Evolutionary conservation across 2,329 filamentous ascomycete species (phyloP), one percentile per base, ranked within the genome.

Genomic region (Aspergillus thermomutatus): DNA sequence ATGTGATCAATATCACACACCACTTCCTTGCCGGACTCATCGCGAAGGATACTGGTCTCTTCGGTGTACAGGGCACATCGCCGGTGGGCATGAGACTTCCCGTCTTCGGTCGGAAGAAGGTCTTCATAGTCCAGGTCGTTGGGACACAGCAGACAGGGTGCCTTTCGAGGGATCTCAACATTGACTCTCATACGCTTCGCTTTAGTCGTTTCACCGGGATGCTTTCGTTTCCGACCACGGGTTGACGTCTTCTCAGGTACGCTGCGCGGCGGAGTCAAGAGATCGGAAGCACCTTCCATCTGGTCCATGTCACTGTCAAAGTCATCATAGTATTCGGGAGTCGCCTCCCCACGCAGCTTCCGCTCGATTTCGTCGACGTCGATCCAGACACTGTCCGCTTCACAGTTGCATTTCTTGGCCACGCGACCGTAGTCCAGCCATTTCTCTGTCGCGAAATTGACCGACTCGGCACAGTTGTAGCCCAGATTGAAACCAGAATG

Each of bases 391-490:
- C 93, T 97, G 78, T 99, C 94, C 58, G 95, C 87, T 63, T 96
- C 92, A 71, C 94, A 99, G 69, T 97, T 88, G 75, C 94, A 99
- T 73, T 94, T 95, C 76, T 97, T 96, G 17, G 94, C 94, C 64
- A 96, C 92, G 66, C 92, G 91, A 23, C 92, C 94, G 80, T 94
- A 97, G 51, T 95, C 89, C 48, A 99, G 78, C 94, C 94, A 99
- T 28, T 91, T 89, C 64, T 97, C 92, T 8, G 96, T 87, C 4
- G 93, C 94, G 73, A 99, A 99, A 72, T 99, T 99, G 77, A 99
- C 94, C 7, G 94, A 96, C 72, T 99, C 94, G 27, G 94, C 94
- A 75, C 94, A 99, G 72, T 99, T 99, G 79, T 99, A 99, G 17
- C 95, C 94, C 40, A 99, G 80, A 66, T 99, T 99, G 74, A 95